Evolutionary conservation across 2,329 filamentous ascomycete species (phyloP), one percentile per base, ranked within the genome.

Genomic region (Furcasterigmium sp.): DNA sequence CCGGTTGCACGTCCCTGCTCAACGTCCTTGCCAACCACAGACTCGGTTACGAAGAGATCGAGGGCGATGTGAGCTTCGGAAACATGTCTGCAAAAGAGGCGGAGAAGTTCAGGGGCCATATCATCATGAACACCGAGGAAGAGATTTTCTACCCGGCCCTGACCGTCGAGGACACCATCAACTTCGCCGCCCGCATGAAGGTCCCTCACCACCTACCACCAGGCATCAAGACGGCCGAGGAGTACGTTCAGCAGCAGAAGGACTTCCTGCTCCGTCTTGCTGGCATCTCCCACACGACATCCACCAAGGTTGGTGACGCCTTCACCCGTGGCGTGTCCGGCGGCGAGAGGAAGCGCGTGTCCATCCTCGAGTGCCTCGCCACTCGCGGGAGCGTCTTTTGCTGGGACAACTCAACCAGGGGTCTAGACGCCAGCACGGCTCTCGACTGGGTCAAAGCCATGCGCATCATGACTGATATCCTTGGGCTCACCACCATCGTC

Each of bases 61-160:
- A 76, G 5, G 87, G 87, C 18, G 76, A 87, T 1, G 77, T 91
- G 5, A 76, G 71, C 3, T 91, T 91, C 52, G 85, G 84, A 32
- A 84, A 84, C 13, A 82, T 90, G 14, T 65, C 81, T 2, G 82
- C 85, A 0, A 68, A 78, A 19, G 79, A 84, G 52, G 83, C 87
- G 55, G 72, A 76, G 54, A 81, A 82, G 55, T 70, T 76, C 48
- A 90, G 84, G 60, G 86, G 86, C 28, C 86, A 91, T 58, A 84
- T 88, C 56, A 84, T 82, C 52, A 90, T 90, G 60, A 89, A 87
- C 52, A 78, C 77, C 14, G 86, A 91, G 59, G 85, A 90, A 50
- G 85, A 90, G 53, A 72, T 78, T n/a, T 87, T 91, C 58, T 82
- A 90, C 56, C 81, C 87, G 3, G 73, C 75, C 2, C 68, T 91